Evolutionary conservation across 2,329 filamentous ascomycete species (phyloP).

Genomic region (Teratosphaeria gauchensis): DNA sequence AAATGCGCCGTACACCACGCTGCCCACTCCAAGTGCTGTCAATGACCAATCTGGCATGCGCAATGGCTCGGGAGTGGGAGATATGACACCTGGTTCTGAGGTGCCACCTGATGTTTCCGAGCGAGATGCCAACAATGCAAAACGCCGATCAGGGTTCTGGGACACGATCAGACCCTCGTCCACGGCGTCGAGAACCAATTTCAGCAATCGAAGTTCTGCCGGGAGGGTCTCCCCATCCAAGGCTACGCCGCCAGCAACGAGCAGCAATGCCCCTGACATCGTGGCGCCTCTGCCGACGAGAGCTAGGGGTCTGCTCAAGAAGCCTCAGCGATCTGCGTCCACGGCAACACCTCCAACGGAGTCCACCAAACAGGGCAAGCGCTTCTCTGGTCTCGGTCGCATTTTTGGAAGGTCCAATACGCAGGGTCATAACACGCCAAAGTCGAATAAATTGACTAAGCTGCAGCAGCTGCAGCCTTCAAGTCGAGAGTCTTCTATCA

Average conservation of each 20-base stretch:
- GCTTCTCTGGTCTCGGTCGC: constrained; percentile 36
- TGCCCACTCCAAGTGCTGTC: constrained; percentile 7
- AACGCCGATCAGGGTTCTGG: constrained; percentile 12
- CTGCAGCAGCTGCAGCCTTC: constrained; percentile 5
- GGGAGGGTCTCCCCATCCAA: not conserved
- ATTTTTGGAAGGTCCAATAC: constrained; percentile 33
- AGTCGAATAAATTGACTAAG: constrained; percentile 27
- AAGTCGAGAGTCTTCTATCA: constrained; percentile 1
- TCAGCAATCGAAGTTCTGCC: constrained; percentile 2
- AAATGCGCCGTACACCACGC: not conserved
- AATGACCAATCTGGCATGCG: constrained; percentile 1
- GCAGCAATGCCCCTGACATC: not conserved
- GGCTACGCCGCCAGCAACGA: not conserved
- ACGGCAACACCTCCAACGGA: constrained; percentile 14
- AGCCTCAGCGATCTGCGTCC: constrained; percentile 20
- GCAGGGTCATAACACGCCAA: constrained; percentile 17
- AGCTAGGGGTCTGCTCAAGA: constrained; percentile 12
- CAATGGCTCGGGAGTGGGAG: not conserved
- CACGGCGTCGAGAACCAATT: constrained; percentile 3
- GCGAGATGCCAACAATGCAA: not conserved
- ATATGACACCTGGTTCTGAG: not conserved
- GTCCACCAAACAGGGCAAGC: constrained; percentile 26
- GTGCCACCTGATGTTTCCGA: not conserved
- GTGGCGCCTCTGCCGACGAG: constrained; percentile 7
- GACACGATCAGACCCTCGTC: constrained; percentile 11